Conservation (phyloP, 148 eudicot species). For the Mesembryanthemum crystallinum region DNA sequence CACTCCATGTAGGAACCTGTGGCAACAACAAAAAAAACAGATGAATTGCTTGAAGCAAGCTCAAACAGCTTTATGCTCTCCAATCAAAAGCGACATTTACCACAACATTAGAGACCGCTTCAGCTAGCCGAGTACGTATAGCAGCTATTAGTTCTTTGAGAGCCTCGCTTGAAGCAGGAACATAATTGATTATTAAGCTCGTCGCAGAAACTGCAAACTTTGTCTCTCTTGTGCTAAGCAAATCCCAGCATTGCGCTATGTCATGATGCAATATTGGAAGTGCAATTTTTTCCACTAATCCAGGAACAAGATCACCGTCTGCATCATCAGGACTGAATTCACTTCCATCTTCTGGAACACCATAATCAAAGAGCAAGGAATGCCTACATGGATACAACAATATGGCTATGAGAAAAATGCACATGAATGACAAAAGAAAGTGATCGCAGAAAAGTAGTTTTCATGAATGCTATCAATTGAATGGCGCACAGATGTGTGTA, state of each 20-base stretch:
- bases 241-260: constrained; percentile 81
- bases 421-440: constrained; percentile 7
- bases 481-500: constrained; percentile 9
- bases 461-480: not conserved
- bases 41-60: not conserved
- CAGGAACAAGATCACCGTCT: constrained; percentile 86
- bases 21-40: not conserved
- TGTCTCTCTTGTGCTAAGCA: constrained; percentile 78
- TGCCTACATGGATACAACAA: constrained; percentile 51
- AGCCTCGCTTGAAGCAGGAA: constrained; percentile 65
- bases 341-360: constrained; percentile 66
- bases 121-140: constrained; percentile 68
- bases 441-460: not conserved
- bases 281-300: constrained; percentile 87
- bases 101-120: constrained; percentile 65
- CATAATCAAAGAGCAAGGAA: constrained; percentile 71
- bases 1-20: constrained; percentile 91
- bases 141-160: constrained; percentile 61
- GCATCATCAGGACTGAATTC: constrained; percentile 62
- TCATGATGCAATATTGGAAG: constrained; percentile 81
- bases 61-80: not conserved
- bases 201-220: constrained; percentile 77
- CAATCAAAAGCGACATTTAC: constrained; percentile 33
- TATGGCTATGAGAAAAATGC: constrained; percentile 13
- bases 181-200: constrained; percentile 55